Percentiles rank a stretch among this genome's conserved stretches.
phyloP scores from a whole-genome alignment of 164 flowering plant species.

The Nymphaea thermarum region DNA sequence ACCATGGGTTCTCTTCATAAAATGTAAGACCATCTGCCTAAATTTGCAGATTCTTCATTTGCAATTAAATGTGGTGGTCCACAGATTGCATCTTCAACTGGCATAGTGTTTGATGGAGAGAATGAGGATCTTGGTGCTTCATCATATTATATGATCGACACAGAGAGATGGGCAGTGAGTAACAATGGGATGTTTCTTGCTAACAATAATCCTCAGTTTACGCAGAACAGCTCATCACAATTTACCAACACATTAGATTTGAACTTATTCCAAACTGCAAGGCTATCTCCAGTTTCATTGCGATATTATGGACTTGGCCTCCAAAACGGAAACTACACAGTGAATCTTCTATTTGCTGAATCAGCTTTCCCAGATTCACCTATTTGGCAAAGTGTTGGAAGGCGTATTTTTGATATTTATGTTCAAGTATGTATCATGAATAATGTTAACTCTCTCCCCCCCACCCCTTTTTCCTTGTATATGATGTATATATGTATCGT shows the following conservation, averaged over 20 bases:
- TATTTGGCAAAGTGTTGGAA: slow-evolving; percentile 36
- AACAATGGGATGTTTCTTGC: slow-evolving; percentile 46
- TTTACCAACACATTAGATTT: slow-evolving; percentile 39
- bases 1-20: no score
- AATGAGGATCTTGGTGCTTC: slow-evolving; percentile 41
- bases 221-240: slow-evolving; percentile 17
- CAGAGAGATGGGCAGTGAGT: slow-evolving; percentile 69
- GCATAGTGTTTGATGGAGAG: not conserved
- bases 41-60: slow-evolving; percentile 49
- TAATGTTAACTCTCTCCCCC: no score
- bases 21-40: not conserved
- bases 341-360: slow-evolving; percentile 67
- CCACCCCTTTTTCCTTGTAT: no score
- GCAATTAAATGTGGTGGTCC: slow-evolving; percentile 79
- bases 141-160: slow-evolving; percentile 36
- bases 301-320: slow-evolving; percentile 76
- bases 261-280: slow-evolving; percentile 56
- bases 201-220: slow-evolving; percentile 21
- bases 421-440: slow-evolving; percentile 35
- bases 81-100: slow-evolving; percentile 13
- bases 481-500: no score
- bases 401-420: slow-evolving; percentile 71
- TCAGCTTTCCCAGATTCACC: slow-evolving; percentile 3
- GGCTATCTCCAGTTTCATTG: slow-evolving; percentile 69
- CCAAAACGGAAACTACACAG: slow-evolving; percentile 25